Evolutionary conservation across 352 stramenopile genomes (phyloP).

Genomic region (Pythium rishiriense): DNA sequence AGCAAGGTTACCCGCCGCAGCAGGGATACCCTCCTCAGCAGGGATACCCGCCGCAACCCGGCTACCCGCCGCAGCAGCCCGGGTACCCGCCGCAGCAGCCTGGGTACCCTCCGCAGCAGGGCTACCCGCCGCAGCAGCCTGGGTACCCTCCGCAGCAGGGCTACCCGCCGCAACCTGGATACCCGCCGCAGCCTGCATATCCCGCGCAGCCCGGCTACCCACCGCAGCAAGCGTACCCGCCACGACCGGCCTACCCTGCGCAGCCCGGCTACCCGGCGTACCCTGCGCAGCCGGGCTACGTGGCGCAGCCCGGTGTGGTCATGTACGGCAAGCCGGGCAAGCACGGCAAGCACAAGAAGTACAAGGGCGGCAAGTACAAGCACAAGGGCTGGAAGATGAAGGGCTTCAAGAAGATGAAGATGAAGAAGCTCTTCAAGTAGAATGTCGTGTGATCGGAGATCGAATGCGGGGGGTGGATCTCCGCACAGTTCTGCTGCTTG

Average conservation of each 20-base stretch:
- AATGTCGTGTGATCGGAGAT: too few species aligned
- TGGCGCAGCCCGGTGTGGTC: conserved; percentile 31
- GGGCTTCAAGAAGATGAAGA: conserved; percentile 37
- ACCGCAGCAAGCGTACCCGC: conserved; percentile 27
- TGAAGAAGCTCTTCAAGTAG: conserved; percentile 34
- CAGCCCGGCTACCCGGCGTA: conserved; percentile 20
- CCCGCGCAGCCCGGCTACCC: conserved; percentile 33
- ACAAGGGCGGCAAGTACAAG: conserved; percentile 28
- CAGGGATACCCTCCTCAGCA: conserved; percentile 40
- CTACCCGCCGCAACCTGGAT: conserved; percentile 31
- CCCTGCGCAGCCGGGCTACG: conserved; percentile 26
- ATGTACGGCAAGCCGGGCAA: conserved; percentile 27
- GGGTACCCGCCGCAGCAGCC: conserved; percentile 38
- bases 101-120: conserved; percentile 35
- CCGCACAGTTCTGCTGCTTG: not conserved
- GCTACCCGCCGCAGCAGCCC: conserved; percentile 33
- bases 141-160: conserved; percentile 36
- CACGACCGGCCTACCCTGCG: conserved; percentile 18
- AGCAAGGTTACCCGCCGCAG: conserved; percentile 34
- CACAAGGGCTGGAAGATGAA: conserved; percentile 29
- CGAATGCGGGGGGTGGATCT: too few species aligned
- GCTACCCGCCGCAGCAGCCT: conserved; percentile 33
- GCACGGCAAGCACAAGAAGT: conserved; percentile 33
- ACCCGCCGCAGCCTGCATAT: conserved; percentile 36
- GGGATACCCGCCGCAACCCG: conserved; percentile 37